Base-by-base conservation (phyloP, 805 yeast species). In the Candida chilensis region DNA sequence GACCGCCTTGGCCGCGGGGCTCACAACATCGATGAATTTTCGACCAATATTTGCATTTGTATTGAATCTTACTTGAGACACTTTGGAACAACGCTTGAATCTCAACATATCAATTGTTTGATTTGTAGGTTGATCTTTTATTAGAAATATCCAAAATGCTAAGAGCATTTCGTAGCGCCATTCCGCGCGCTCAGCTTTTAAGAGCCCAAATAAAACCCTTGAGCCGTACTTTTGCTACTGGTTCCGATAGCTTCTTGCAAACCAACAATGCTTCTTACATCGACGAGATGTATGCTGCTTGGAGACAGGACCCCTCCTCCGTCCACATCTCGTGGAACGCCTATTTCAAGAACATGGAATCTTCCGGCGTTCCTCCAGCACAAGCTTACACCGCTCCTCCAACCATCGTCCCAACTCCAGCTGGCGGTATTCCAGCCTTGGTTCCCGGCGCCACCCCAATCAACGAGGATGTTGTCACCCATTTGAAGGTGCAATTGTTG, bases 281-380 rank as follows among this genome's bases (percentile, higher is more conserved):
- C 46, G 99, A 92, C 58, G 96, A 92, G 65, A 92, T 92, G 99
- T 92, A 87, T 60, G 75, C 75, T 40, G 88, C 95, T 30, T 92
- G 97, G 97, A 71, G 75, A 48, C 57, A 74, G 40, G 98, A 92
- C 54, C 98, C 97, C 18, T 39, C 65, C 27, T 76, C 90, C 32
- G 99, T 92, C 26, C 99, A 92, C 57, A 79, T 78, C 24, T 88
- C 96, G 16, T 92, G 99, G 99, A 81, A 86, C 53, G 88, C 95
- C 5, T 92, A 92, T 64, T 92, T 92, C 72, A 81, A 81, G 60
- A 90, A 90, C 68, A 65, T 92, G 59, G 86, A 81, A 41, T 66
- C 76, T 37, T 76, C 77, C 33, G 65, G 66, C 27, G 73, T 77
- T 16, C 74, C 94, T 14, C 74, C 92, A 18, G 54, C 87, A 0